Evolutionary conservation across 164 flowering plant genomes (phyloP).

Genomic region (Annona cherimola): DNA sequence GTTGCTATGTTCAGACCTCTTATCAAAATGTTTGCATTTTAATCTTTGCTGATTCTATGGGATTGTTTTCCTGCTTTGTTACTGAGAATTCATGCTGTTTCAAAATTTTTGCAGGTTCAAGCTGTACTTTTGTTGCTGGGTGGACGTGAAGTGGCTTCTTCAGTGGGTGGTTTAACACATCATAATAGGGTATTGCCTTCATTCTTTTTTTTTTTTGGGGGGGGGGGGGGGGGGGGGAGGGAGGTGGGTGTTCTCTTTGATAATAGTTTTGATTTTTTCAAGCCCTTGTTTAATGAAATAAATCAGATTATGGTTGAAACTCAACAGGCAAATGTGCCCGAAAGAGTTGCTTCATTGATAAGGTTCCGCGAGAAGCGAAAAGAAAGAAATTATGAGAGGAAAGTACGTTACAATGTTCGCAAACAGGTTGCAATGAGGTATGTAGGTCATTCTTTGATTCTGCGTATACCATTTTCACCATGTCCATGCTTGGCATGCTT

Average conservation of each 20-base stretch:
- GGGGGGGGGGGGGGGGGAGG: no score
- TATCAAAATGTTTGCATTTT: not conserved
- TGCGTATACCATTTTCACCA: not conserved
- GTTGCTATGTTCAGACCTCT: not conserved
- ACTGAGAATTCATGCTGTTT: not conserved
- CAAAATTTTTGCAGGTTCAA: slow-evolving; percentile 9
- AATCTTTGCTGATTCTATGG: not conserved
- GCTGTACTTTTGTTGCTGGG: slow-evolving; percentile 12
- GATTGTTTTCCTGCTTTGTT: not conserved
- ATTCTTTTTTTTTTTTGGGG: not conserved
- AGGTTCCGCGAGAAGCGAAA: slow-evolving; percentile 18
- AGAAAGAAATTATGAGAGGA: slow-evolving; percentile 13
- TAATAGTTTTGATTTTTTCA: not conserved
- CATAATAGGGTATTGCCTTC: slow-evolving; percentile 3
- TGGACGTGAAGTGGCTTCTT: slow-evolving; percentile 12
- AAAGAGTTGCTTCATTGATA: slow-evolving; percentile 10
- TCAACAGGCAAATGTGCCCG: slow-evolving; percentile 4
- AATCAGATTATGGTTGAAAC: slow-evolving; percentile 3
- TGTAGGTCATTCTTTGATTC: not conserved
- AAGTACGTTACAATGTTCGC: slow-evolving; percentile 12
- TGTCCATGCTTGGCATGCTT: no score
- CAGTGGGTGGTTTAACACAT: not conserved
- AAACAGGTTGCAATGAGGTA: slow-evolving; percentile 15
- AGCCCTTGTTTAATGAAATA: not conserved
- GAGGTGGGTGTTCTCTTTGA: no score